Base-by-base conservation (phyloP, 148 eudicot genomes). In the Rhododendron ferrugineum region DNA sequence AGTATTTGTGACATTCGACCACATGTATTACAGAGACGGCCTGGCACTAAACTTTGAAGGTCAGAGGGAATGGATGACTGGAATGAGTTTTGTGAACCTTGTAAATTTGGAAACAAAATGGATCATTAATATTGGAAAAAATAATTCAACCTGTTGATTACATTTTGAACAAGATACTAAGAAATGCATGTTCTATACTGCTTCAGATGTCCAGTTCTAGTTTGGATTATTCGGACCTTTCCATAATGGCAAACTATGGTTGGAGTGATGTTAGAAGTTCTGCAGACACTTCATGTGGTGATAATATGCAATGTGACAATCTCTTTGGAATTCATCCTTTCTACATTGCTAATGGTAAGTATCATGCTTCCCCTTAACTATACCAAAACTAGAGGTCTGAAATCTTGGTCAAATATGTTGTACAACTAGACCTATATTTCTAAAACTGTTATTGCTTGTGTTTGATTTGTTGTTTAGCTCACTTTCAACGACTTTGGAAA, bases 321-420 rank as follows among this genome's bases (percentile, higher is more conserved):
- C 81, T 86, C 60, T 97, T 95, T 89, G 99, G 98, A 20, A 86
- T 97, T 83, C 90, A 91, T 87, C 99, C 99, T 62, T 97, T 97
- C 90, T 95, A 91, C 84, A 95, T 97, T 80, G 87, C 90, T 84
- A 92, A 88, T 90, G 98, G 98, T 93, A 90, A 79, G 42, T 44
- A 78, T 74, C 79, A 30, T 64, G 11, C 32, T 30, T 44, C n/a
- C 20, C n/a, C 34, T 56, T 47, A 0, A 20, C 83, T 23, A 47
- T 8, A 62, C 40, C 46, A n/a, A 73, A 37, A 77, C 28, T 23
- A 26, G 16, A 76, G 26, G 4, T 20, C 40, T 32, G 14, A 52
- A 77, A 77, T 58, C 26, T 58, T 58, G 8, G 22, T 54, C 9
- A 7, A 22, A 58, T 22, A 58, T 58, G 26, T 58, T 58, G 64